Conservation (phyloP, 2,329 filamentous ascomycete species). For the Curvularia eragrostidis region DNA sequence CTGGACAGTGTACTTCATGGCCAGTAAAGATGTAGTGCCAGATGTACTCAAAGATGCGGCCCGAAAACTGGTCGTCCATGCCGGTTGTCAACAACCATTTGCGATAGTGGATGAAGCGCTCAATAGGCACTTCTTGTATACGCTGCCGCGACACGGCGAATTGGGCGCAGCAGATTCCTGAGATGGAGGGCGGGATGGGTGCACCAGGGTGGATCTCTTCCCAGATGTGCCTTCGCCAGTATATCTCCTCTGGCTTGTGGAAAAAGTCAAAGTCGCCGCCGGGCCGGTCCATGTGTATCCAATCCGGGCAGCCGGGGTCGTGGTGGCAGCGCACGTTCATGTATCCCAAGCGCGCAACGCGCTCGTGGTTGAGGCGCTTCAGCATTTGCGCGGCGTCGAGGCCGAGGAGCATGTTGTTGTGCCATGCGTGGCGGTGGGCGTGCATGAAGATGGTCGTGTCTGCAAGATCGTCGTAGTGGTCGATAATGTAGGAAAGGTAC, state of each 20-base stretch:
- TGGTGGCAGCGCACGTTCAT: constrained; percentile 67
- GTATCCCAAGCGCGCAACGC: constrained; percentile 62
- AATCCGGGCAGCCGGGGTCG: constrained; percentile 65
- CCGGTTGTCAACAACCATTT: constrained; percentile 58
- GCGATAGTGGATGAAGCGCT: constrained; percentile 60
- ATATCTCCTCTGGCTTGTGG: constrained; percentile 50
- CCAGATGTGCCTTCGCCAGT: constrained; percentile 45
- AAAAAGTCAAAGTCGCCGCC: constrained; percentile 50
- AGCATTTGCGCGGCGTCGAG: constrained; percentile 60
- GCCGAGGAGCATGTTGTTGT: constrained; percentile 63
- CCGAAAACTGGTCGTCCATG: constrained; percentile 49
- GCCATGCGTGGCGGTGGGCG: constrained; percentile 62
- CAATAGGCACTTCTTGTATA: constrained; percentile 57
- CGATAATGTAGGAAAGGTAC: constrained; percentile 68
- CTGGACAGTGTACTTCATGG: constrained; percentile 48
- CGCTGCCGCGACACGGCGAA: constrained; percentile 60
- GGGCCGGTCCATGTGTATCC: constrained; percentile 58
- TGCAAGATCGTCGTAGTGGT: constrained; percentile 65
- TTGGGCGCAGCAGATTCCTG: constrained; percentile 63
- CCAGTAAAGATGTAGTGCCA: constrained; percentile 53
- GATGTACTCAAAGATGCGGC: constrained; percentile 51
- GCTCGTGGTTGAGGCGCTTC: constrained; percentile 58
- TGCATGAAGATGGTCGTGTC: constrained; percentile 68
- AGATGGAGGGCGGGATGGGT: constrained; percentile 44
- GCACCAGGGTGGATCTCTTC: constrained; percentile 53